phyloP scores from a whole-genome alignment of 1,284 basidiomycete genomes.

The Fomitopsis betulina region DNA sequence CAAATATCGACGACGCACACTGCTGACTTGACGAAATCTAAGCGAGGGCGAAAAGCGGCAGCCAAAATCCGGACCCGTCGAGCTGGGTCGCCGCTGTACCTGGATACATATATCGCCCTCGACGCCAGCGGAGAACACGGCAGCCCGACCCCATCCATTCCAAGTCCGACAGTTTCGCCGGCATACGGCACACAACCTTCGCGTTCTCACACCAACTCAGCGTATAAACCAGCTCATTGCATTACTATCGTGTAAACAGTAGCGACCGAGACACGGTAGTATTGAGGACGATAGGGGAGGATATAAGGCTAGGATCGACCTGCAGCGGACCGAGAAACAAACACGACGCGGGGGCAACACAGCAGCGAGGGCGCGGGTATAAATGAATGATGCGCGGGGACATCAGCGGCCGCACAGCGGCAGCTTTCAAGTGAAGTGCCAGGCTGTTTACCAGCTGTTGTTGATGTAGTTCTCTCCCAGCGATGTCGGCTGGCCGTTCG shows the following conservation, averaged over 20 bases:
- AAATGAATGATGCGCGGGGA: neutral
- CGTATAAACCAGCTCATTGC: neutral
- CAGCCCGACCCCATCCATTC: neutral
- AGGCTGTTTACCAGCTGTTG: conserved; percentile 27
- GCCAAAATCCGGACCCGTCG: neutral
- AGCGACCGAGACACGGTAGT: neutral
- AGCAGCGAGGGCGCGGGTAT: neutral
- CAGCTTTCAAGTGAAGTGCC: neutral
- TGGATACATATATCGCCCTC: conserved; percentile 2
- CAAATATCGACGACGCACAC: neutral
- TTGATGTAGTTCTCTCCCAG: conserved; percentile 40
- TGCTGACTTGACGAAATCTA: neutral
- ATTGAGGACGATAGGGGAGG: neutral
- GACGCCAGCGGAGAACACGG: neutral
- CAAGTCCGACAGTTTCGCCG: neutral
- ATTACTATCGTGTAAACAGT: neutral
- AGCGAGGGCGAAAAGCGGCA: neutral
- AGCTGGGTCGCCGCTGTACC: neutral
- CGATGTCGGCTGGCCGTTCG: conserved; percentile 38
- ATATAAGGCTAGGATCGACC: neutral
- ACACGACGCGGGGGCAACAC: neutral
- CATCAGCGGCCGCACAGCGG: conserved; percentile 1
- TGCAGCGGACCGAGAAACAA: neutral
- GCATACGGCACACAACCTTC: neutral
- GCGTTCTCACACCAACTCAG: neutral